phyloP scores from a whole-genome alignment of 441 rosid genomes.

The Arabidopsis hybrid region DNA sequence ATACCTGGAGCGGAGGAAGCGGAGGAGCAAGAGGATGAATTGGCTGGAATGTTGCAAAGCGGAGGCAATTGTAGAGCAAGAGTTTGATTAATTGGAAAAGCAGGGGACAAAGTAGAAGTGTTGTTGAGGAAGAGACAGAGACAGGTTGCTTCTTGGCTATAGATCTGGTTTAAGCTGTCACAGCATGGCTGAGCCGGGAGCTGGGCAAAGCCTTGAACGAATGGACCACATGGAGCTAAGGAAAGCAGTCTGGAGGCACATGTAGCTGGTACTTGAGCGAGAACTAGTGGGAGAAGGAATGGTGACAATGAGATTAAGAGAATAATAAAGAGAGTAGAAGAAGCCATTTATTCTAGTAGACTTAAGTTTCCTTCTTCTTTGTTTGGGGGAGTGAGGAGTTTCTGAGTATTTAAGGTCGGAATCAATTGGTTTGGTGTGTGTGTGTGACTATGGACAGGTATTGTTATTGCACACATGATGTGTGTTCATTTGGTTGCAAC shows the following conservation, averaged over 20 bases:
- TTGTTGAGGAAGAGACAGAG: slow-evolving; percentile 74
- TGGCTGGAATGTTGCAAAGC: slow-evolving; percentile 59
- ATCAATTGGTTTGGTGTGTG: slow-evolving; percentile 55
- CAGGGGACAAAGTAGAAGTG: slow-evolving; percentile 49
- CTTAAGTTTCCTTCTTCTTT: slow-evolving; percentile 23
- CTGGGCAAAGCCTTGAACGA: slow-evolving; percentile 65
- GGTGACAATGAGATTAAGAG: slow-evolving; percentile 41
- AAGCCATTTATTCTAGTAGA: slow-evolving; percentile 40
- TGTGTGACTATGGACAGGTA: slow-evolving; percentile 43
- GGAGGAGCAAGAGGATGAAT: slow-evolving; percentile 63
- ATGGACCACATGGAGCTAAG: slow-evolving; percentile 75
- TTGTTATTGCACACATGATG: slow-evolving; percentile 53
- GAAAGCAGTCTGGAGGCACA: slow-evolving; percentile 68
- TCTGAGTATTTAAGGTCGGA: slow-evolving; percentile 41
- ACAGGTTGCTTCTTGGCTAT: slow-evolving; percentile 61
- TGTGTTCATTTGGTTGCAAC: slow-evolving; percentile 50
- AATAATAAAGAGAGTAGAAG: slow-evolving; percentile 42
- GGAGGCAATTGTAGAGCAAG: slow-evolving; percentile 68
- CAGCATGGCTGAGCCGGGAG: slow-evolving; percentile 72
- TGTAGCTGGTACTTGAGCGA: slow-evolving; percentile 56
- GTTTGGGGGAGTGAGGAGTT: slow-evolving; percentile 24
- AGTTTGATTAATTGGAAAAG: slow-evolving; percentile 74
- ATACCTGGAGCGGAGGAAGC: slow-evolving; percentile 49
- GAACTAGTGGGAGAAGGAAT: slow-evolving; percentile 21
- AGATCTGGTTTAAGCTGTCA: slow-evolving; percentile 65